Evolutionary conservation across 805 yeast species (phyloP), one percentile per base, ranked within the genome.

Genomic region (Kodamaea fukazawae): DNA sequence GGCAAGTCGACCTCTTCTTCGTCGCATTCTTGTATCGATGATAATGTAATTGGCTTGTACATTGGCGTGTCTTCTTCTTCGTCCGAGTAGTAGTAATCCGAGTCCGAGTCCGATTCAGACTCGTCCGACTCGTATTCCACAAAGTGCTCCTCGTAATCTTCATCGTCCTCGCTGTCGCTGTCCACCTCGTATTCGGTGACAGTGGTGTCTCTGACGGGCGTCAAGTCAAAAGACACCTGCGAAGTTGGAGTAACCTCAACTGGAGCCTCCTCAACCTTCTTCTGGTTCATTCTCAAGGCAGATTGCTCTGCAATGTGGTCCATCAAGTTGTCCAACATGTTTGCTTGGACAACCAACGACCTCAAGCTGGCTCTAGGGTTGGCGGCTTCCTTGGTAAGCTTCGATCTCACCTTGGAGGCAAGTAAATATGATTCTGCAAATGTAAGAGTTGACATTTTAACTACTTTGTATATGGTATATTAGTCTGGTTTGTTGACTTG

Each of bases 321-420:
- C 75, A 83, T 79, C 38, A 83, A 55, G 45, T 67, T 70, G 53
- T 83, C 89, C 46, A 83, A 69, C 66, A 83, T 63, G 57, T 83
- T 83, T 14, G 89, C 88, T 58, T 83, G 89, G 29, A 79, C 71
- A 3, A 83, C 86, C 29, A 83, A 67, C 36, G 68, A 63, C 35
- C 85, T 68, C 36, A 83, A 67, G 39, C 78, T 64, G 23, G 81
- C 74, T 49, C 79, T 82, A 10, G 74, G 73, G 46, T 71, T 70
- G 17, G 75, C 58, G 4, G 86, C 86, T 50, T 82, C 86, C 40
- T 61, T 66, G 32, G 85, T 78, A 17, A 83, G 71, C 62, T 81
- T 83, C 13, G 70, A 51, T 53, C 83, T 78, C 26, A 83, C 90
- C 49, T 68, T 73, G 29, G 83, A 72, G 16, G 88, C 88, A 39